Evolutionary conservation across 2,329 filamentous ascomycete species (phyloP).

Genomic region (Xylariaceae sp.): DNA sequence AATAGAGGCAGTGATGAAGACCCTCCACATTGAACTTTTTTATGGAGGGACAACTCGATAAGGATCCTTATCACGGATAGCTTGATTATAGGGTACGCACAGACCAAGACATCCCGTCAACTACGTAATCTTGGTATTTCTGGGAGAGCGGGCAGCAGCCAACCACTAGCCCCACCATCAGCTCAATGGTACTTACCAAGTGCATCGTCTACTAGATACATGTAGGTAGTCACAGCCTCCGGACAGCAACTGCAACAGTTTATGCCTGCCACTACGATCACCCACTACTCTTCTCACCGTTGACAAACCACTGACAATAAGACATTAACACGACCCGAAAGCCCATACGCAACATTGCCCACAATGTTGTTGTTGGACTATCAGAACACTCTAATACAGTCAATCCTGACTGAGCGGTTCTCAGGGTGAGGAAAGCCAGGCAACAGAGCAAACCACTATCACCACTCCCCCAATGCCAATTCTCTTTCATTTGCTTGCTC

Average conservation of each 20-base stretch:
- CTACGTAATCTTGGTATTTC: too few species aligned
- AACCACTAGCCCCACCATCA: conserved; percentile 23
- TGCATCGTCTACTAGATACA: conserved; percentile 9
- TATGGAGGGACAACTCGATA: conserved; percentile 22
- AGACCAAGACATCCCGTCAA: conserved; percentile 15
- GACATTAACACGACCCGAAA: conserved; percentile 10
- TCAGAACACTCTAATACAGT: conserved; percentile 96
- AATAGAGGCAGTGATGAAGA: conserved; percentile 19
- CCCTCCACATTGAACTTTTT: conserved; percentile 21
- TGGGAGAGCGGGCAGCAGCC: conserved; percentile 10
- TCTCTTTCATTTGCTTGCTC: conserved; percentile 8
- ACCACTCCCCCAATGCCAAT: not conserved
- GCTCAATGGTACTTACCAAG: conserved; percentile 13
- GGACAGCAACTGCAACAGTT: too few species aligned
- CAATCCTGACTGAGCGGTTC: conserved; percentile 91
- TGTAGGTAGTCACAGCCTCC: too few species aligned
- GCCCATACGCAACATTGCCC: conserved; percentile 24
- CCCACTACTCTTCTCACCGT: too few species aligned
- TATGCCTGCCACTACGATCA: too few species aligned
- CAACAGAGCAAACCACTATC: too few species aligned
- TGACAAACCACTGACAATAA: too few species aligned
- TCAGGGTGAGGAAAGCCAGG: conserved; percentile 69
- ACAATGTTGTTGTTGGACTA: conserved; percentile 94
- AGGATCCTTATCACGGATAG: conserved; percentile 15
- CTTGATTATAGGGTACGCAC: too few species aligned